Base-by-base conservation (phyloP, 768 basidiomycete species). In the Epithele typhae region DNA sequence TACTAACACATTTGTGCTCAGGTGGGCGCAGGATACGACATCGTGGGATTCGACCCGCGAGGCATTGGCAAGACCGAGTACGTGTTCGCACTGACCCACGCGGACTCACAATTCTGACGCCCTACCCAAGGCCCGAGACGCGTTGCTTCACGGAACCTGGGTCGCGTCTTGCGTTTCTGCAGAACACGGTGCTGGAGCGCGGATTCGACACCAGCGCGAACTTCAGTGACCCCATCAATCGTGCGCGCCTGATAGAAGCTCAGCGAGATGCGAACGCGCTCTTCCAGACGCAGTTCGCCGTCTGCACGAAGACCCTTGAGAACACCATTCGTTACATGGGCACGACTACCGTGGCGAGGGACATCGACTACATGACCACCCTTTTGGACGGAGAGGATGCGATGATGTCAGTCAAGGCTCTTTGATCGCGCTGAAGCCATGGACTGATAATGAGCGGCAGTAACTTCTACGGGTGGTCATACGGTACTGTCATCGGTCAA, bases 61-160 rank as follows among this genome's bases (percentile, higher is more conserved):
- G 65, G 65, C 3, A 61, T 67, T n/a, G 64, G 63, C 24, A 42
- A 55, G 33, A 61, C 65, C 5, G 51, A 53, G 65, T 66, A 40
- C 22, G 57, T 30, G 27, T 7, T 30, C 27, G 8, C 27, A 30
- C 14, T 30, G 27, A 30, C 27, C n/a, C 8, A 30, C 14, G 27
- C 27, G 27, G 27, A n/a, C n/a, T n/a, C n/a, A n/a, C n/a, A n/a
- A 30, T 14, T 30, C 15, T 35, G 17, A 15, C 9, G 1, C 23
- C 1, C 32, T 30, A 14, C 27, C 14, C 14, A 30, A 64, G 64
- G 27, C 65, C 65, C 4, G 36, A 45, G 5, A 54, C 60, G 5
- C 49, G 56, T 17, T 66, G 65, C 43, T 66, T 64, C 43, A 23
- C 48, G 3, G 46, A 27, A 12, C 49, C 58, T 12, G 54, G 38